phyloP scores from a whole-genome alignment of 495 filamentous ascomycete genomes.

The Podospora appendiculata region DNA sequence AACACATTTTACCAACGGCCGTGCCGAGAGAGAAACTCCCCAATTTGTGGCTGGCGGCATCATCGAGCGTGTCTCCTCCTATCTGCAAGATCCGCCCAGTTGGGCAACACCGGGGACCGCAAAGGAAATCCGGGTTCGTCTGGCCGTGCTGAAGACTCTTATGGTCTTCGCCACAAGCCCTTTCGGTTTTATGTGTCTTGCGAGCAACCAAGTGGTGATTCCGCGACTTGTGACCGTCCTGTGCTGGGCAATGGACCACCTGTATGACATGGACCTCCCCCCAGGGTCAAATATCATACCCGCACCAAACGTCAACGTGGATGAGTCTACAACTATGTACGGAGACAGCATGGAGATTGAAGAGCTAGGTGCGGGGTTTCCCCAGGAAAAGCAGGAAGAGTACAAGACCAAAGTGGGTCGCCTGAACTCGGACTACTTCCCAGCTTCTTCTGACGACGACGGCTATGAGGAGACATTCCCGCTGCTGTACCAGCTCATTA shows the following conservation, averaged over 20 bases:
- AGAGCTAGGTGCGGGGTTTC: background rate
- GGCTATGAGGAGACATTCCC: background rate
- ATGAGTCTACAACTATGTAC: background rate
- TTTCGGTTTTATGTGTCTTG: conserved; percentile 32
- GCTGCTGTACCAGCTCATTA: conserved; percentile 18
- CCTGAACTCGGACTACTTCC: too few relatives aligned
- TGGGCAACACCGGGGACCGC: conserved; percentile 26
- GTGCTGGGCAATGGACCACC: conserved; percentile 32
- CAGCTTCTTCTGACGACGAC: background rate
- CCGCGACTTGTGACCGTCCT: conserved; percentile 31
- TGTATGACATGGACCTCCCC: conserved; percentile 34
- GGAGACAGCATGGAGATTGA: background rate
- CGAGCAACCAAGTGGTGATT: conserved; percentile 29
- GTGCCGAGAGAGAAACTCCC: conserved; percentile 11
- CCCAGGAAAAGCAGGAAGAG: background rate
- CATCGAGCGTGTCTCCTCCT: conserved; percentile 33
- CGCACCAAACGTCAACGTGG: background rate
- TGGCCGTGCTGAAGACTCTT: conserved; percentile 28
- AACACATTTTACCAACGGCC: conserved; percentile 1
- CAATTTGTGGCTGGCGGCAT: conserved; percentile 24
- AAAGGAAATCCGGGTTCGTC: conserved; percentile 21
- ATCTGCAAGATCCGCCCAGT: conserved; percentile 28
- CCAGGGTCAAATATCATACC: background rate
- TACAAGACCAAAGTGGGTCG: too few relatives aligned
- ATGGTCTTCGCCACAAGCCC: conserved; percentile 26